Base-by-base conservation (phyloP, 2,329 filamentous ascomycete genomes). In the Colletotrichum sidae region DNA sequence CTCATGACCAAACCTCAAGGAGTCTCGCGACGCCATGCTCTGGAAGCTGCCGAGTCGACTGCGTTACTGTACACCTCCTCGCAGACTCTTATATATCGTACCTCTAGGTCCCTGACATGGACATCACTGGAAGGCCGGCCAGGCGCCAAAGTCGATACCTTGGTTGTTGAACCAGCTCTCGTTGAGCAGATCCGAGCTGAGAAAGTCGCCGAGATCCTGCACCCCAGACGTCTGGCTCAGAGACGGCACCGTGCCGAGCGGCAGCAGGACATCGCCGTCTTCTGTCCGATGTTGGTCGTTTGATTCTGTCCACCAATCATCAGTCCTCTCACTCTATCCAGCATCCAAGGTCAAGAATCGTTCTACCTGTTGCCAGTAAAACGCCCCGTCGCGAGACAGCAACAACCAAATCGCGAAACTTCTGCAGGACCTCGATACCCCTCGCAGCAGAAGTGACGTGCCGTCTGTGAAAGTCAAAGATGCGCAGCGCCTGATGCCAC, bases 81-180 rank as follows among this genome's bases (percentile, higher is more conserved):
- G 25, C 25, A 25, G 25, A 25, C 25, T 25, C 1, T 25, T 4
- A 5, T 4, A 25, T 1, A 25, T 25, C 25, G 25, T 25, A 1
- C 25, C 25, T 25, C 25, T 25, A 5, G 25, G 25, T 25, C 2
- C 25, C 3, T 25, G 25, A 25, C 4, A 25, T 25, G 25, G 25
- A 25, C 25, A 25, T 25, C 25, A 56, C 33, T 51, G 38, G 15
- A 61, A 61, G 1, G 33, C 33, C 8, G 38, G 37, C 59, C 59
- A 56, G 33, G 42, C 56, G 2, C 44, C 1, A 1, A 56, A 46
- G 8, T 63, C 60, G 2, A 63, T 59, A 2, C 46, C 60, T 6
- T 63, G 60, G 12, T 13, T 52, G 6, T 53, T 59, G 39, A 63
- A 54, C 60, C 60, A 63, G 1, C 60, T 59, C 47, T 63, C 54